Evolutionary conservation across 805 yeast species (phyloP).

Genomic region (Yarrowia sp.): DNA sequence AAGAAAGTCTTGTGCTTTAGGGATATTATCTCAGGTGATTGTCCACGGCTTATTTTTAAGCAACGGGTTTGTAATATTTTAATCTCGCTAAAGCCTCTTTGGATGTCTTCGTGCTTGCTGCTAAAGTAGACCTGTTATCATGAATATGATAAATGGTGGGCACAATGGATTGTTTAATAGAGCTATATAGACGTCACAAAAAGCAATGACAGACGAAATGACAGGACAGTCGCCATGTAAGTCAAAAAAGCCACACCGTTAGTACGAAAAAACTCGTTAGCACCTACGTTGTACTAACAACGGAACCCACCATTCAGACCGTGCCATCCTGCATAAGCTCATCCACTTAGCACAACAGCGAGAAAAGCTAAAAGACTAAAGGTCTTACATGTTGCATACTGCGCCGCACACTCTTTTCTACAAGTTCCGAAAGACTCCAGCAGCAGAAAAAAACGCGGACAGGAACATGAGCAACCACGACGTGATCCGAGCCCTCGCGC

Average conservation of each 20-base stretch:
- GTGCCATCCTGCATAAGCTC: background rate
- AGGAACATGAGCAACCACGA: background rate
- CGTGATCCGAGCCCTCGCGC: conserved; percentile 11
- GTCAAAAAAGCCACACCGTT: background rate
- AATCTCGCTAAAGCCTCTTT: background rate
- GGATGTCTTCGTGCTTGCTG: background rate
- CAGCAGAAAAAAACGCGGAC: background rate
- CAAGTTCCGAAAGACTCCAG: background rate
- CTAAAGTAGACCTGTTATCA: background rate
- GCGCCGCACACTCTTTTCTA: background rate
- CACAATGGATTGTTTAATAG: background rate
- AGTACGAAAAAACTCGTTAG: no score
- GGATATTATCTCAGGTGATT: no score
- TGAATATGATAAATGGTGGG: background rate
- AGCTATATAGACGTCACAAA: background rate
- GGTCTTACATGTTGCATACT: background rate
- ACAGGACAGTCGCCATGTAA: no score
- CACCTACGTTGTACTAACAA: no score
- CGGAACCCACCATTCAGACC: background rate
- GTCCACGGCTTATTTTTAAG: no score
- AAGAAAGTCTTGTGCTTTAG: background rate
- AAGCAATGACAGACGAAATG: no score
- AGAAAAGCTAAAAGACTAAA: background rate
- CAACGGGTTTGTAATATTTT: background rate
- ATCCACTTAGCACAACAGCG: background rate